phyloP scores from a whole-genome alignment of 2,329 filamentous ascomycete species.

The Mariannaea sp. region DNA sequence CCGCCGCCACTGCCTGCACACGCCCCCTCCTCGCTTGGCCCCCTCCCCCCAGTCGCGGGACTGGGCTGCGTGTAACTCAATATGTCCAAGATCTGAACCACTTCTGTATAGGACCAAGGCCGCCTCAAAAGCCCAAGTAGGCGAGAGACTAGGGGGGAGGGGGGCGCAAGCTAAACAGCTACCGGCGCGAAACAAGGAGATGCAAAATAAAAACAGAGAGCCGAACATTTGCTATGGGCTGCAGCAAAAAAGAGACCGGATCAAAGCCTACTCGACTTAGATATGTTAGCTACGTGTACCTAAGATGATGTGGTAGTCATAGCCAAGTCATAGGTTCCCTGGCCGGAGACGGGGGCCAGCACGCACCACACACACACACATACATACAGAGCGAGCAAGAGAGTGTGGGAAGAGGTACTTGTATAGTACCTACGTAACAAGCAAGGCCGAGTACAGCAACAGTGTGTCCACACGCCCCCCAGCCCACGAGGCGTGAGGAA shows the following conservation, averaged over 20 bases:
- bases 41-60: constrained; percentile 18
- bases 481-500: neutral
- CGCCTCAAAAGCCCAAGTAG: constrained; percentile 36
- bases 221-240: constrained; percentile 31
- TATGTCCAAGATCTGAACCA: constrained; percentile 45
- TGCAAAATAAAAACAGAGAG: too few species aligned
- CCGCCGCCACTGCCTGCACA: neutral
- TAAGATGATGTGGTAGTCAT: too few species aligned
- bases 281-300: too few species aligned
- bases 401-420: neutral
- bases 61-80: constrained; percentile 42
- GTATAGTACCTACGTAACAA: neutral
- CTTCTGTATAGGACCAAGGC: constrained; percentile 42
- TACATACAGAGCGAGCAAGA: neutral
- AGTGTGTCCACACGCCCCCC: neutral
- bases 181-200: too few species aligned
- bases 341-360: neutral
- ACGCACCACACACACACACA: neutral
- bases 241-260: constrained; percentile 19
- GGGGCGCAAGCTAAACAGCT: constrained; percentile 21
- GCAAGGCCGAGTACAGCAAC: neutral
- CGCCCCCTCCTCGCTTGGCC: neutral
- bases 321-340: neutral
- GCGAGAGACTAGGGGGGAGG: constrained; percentile 36
- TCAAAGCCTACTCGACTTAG: constrained; percentile 16